Base-by-base conservation (phyloP, 768 basidiomycete species). In the Leccinum arenicola region DNA sequence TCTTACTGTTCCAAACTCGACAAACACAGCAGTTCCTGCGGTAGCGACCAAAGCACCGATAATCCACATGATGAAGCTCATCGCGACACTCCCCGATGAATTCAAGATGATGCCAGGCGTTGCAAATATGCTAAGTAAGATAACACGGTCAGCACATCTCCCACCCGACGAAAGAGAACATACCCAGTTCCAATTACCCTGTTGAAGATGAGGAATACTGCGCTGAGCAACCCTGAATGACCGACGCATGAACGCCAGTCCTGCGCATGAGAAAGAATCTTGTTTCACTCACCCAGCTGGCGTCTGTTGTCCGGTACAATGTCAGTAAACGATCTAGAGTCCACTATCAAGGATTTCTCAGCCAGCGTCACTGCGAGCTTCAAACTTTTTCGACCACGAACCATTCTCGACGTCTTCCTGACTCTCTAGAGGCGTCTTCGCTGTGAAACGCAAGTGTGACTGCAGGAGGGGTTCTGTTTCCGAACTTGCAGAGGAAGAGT, bases 101-200 rank as follows among this genome's bases (percentile, higher is more conserved):
- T 78, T 82, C 19, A 90, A 74, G 52, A 90, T 87, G 27, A 86
- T 78, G 51, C 86, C 84, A 0, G 89, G 86, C 0, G 86, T 84
- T 12, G 86, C 87, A 67, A 86, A 90, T 50, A 89, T 87, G 12
- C 88, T 90, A 11, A 51, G 6, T 90, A 11, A 51, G 6, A 35
- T 12, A 59, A 43, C 52, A n/a, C 50, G 27, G 29, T 62, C 53
- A 62, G 54, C 21, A n/a, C 38, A 14, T 23, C 45, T 33, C 52
- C 8, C 33, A 40, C 35, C 25, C 3, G 21, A 51, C 21, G 7
- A 4, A 3, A 43, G 23, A 15, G n/a, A 31, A 48, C 74, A 31
- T 58, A 86, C 88, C 88, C 87, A 19, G 87, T 84, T 19, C 88
- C 88, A 31, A 89, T 86, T n/a, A 88, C 79, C 29, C 85, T 81